phyloP scores from a whole-genome alignment of 2,329 filamentous ascomycete species.

The Alternaria sp. region DNA sequence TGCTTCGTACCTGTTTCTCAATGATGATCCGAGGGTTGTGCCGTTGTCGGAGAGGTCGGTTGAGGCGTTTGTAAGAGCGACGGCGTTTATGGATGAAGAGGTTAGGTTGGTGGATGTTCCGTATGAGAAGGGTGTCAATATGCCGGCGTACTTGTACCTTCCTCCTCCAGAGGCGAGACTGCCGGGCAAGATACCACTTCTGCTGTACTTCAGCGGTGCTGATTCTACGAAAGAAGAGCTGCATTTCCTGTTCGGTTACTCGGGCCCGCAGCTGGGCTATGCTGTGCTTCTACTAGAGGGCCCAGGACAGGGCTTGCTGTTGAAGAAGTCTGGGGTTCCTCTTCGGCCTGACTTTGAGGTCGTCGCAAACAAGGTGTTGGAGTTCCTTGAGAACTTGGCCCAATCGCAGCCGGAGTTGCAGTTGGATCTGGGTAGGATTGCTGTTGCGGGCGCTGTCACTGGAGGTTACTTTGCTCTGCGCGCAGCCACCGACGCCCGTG shows the following conservation, averaged over 20 bases:
- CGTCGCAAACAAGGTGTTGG: slow-evolving; percentile 31
- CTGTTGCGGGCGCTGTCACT: slow-evolving; percentile 50
- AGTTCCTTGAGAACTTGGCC: slow-evolving; percentile 2
- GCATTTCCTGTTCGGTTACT: slow-evolving; percentile 52
- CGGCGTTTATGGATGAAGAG: neutral
- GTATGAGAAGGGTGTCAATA: neutral
- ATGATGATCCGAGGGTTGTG: neutral
- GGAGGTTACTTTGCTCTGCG: slow-evolving; percentile 58
- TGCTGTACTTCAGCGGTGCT: slow-evolving; percentile 6
- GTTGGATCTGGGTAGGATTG: slow-evolving; percentile 50
- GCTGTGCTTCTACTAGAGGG: slow-evolving; percentile 56
- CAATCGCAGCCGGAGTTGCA: slow-evolving; percentile 7
- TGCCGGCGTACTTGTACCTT: neutral
- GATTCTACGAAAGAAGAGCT: slow-evolving; percentile 19
- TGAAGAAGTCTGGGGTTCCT: slow-evolving; percentile 25
- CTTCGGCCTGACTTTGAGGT: slow-evolving; percentile 34
- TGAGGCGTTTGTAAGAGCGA: neutral
- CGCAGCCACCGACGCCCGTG: slow-evolving; percentile 49
- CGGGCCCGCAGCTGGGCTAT: slow-evolving; percentile 44
- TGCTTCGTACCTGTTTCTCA: slow-evolving; percentile 3
- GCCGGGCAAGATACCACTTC: neutral
- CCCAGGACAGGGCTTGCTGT: slow-evolving; percentile 54
- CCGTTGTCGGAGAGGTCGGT: neutral
- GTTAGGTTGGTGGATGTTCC: neutral
- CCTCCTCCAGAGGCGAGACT: neutral